These are phyloP conservation scores for Bacterosira constricta DNA, from an alignment of 108 stramenopile species.

Conservation along the genomic window DNA sequence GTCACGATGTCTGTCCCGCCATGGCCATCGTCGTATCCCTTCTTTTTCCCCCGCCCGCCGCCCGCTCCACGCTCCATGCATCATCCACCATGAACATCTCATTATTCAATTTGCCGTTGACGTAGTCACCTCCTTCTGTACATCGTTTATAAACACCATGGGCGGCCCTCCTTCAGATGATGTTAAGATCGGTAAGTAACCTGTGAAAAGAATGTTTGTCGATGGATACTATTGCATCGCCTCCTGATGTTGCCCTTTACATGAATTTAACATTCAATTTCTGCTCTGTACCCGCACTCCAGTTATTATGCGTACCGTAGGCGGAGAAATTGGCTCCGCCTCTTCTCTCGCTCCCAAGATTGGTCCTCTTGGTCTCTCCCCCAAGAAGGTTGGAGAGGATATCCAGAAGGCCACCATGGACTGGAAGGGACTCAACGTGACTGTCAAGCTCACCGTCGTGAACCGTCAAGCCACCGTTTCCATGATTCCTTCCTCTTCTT, in stretches of 20 bases:
- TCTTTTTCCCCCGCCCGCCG: too few relatives aligned
- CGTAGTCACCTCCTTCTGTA: slow-evolving; percentile 57
- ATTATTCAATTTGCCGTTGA: slow-evolving; percentile 46
- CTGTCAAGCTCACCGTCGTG: slow-evolving; percentile 99
- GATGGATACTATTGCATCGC: not conserved
- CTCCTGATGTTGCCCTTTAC: not conserved
- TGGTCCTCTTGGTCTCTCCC: slow-evolving; percentile 99
- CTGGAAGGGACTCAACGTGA: slow-evolving; percentile 99
- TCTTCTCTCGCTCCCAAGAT: slow-evolving; percentile 99
- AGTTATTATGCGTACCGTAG: slow-evolving; percentile 99
- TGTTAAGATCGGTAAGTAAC: slow-evolving; percentile 90
- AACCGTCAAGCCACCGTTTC: slow-evolving; percentile 99
- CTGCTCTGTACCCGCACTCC: not conserved
- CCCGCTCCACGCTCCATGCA: not conserved
- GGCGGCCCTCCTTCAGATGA: slow-evolving; percentile 94
- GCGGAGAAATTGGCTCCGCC: slow-evolving; percentile 98
- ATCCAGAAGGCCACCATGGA: slow-evolving; percentile 99
- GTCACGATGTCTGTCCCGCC: too few relatives aligned
- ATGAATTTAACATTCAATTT: not conserved
- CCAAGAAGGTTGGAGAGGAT: slow-evolving; percentile 99
- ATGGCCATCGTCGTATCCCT: too few relatives aligned
- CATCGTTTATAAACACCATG: slow-evolving; percentile 98
- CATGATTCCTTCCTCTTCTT: slow-evolving; percentile 97
- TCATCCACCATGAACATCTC: too few relatives aligned
- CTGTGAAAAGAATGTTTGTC: too few relatives aligned